Evolutionary conservation across 1,139 yeast genomes (phyloP).

Genomic region (Geotrichum cucujoidarum): DNA sequence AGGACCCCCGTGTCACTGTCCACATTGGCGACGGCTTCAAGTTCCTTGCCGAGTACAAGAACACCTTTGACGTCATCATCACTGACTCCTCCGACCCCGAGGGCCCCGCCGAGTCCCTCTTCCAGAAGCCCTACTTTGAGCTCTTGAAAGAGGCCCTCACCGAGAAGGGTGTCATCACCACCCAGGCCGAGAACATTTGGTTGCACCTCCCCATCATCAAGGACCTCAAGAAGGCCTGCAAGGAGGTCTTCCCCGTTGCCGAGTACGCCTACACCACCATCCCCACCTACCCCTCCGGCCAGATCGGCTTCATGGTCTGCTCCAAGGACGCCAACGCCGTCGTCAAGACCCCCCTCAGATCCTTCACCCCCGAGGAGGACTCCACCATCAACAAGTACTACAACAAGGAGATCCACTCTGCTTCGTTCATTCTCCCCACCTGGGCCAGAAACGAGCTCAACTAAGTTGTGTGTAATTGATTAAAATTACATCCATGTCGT

Average conservation of each 20-base stretch:
- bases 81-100: conserved; percentile 97
- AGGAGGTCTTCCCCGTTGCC: conserved; percentile 71
- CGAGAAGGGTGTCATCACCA: conserved; percentile 73
- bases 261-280: conserved; percentile 80
- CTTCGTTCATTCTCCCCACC: conserved; percentile 81
- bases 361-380: conserved; percentile 47
- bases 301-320: conserved; percentile 81
- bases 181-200: conserved; percentile 94
- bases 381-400: conserved; percentile 61
- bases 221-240: conserved; percentile 55
- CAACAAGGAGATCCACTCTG: conserved; percentile 62
- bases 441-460: conserved; percentile 57
- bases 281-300: conserved; percentile 97
- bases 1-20: conserved; percentile 67
- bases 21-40: conserved; percentile 86
- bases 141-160: conserved; percentile 64
- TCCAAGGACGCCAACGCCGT: conserved; percentile 52
- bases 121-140: conserved; percentile 76
- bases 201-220: conserved; percentile 65
- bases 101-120: conserved; percentile 94
- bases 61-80: conserved; percentile 76
- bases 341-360: conserved; percentile 54
- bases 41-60: conserved; percentile 52
- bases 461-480: too few species aligned
- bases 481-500: too few species aligned